phyloP scores from a whole-genome alignment of 2,329 filamentous ascomycete genomes.

The Fusarium buharicum region DNA sequence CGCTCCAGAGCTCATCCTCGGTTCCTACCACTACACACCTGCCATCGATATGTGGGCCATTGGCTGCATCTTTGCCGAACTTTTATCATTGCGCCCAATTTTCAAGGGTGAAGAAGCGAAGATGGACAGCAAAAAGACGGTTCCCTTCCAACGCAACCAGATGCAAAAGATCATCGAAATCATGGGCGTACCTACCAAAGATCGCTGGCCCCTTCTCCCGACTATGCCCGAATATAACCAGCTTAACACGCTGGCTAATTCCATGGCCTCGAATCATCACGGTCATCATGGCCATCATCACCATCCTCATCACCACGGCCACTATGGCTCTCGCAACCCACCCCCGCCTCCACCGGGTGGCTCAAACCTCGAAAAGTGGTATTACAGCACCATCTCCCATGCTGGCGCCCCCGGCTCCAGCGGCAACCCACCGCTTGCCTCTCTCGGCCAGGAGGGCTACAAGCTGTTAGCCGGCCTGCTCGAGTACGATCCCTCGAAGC shows the following conservation, averaged over 20 bases:
- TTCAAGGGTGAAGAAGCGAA: conserved; percentile 99
- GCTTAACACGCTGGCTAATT: conserved; percentile 66
- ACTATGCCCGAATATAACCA: conserved; percentile 89
- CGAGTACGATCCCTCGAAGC: conserved; percentile 91
- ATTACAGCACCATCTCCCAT: conserved; percentile 75
- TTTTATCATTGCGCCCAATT: conserved; percentile 89
- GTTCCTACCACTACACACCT: conserved; percentile 94
- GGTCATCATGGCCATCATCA: conserved; percentile 54
- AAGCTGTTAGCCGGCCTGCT: conserved; percentile 83
- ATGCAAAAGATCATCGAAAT: conserved; percentile 99
- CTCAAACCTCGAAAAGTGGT: conserved; percentile 80
- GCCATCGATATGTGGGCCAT: conserved; percentile 98
- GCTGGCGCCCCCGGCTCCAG: conserved; percentile 52
- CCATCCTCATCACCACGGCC: conserved; percentile 59
- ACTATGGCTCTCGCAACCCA: conserved; percentile 54
- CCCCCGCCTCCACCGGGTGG: conserved; percentile 42
- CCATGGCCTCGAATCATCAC: conserved; percentile 58
- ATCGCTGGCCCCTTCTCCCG: conserved; percentile 85
- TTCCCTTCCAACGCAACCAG: conserved; percentile 96
- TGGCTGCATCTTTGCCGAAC: conserved; percentile 96
- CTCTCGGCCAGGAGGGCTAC: conserved; percentile 80
- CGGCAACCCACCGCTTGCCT: conserved; percentile 58
- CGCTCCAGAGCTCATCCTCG: conserved; percentile 90
- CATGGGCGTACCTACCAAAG: conserved; percentile 88
- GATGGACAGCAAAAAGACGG: conserved; percentile 97